Percentiles rank a stretch among this genome's conserved stretches.
These are phyloP conservation scores for Kluyveromyces lactis DNA, from an alignment of 805 yeast genomes.

Conservation along the genomic window DNA sequence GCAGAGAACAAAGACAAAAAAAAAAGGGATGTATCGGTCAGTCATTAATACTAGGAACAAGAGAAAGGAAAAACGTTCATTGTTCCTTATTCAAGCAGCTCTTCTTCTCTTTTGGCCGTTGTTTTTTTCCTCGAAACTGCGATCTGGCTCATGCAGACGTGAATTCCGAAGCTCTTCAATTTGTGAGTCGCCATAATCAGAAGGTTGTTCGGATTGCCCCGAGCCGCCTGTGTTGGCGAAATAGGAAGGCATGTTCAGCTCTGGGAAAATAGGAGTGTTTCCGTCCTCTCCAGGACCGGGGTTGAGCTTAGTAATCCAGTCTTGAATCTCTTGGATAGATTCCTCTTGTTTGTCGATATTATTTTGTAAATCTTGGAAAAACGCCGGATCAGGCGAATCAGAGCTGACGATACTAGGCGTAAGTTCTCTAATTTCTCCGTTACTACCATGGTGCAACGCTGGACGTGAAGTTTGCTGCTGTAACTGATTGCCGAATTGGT, in stretches of 20 bases:
- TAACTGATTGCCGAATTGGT: neutral
- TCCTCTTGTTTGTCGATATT: conserved; percentile 26
- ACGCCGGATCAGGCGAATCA: conserved; percentile 8
- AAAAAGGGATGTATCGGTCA: no score
- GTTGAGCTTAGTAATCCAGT: conserved; percentile 16
- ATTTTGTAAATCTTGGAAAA: conserved; percentile 19
- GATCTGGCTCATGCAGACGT: conserved; percentile 13
- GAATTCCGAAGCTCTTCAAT: neutral
- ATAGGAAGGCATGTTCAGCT: conserved; percentile 1
- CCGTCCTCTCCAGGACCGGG: conserved; percentile 7
- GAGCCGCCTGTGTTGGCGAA: neutral
- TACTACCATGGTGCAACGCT: no score
- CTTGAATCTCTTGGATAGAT: conserved; percentile 26
- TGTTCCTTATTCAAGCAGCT: neutral
- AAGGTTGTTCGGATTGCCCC: neutral
- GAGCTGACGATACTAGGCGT: neutral
- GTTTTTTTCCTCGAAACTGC: conserved; percentile 8
- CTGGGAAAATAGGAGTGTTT: conserved; percentile 3
- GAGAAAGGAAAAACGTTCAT: no score
- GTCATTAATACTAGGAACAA: no score
- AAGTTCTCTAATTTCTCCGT: neutral
- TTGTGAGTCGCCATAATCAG: neutral
- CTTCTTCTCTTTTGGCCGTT: conserved; percentile 1
- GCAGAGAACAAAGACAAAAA: no score
- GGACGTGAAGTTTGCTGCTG: neutral